Percentiles rank a stretch among this genome's conserved stretches.
These are phyloP conservation scores for Potentilla sterilis DNA, from an alignment of 306 rosid species.

Conservation along the genomic window DNA sequence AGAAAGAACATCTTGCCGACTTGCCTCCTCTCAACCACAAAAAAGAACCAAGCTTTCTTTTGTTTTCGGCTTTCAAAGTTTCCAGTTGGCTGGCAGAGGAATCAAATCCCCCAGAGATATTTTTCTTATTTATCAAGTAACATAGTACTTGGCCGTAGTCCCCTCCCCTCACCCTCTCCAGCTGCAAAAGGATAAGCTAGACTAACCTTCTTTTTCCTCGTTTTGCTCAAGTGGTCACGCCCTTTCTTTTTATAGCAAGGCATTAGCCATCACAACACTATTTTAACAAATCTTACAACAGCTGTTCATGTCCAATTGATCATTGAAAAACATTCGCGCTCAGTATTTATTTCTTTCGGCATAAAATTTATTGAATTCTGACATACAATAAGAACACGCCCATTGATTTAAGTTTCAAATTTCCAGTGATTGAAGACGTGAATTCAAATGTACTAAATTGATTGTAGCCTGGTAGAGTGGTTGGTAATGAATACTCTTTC, in stretches of 20 bases:
- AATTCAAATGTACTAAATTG: background rate
- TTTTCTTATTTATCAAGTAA: conserved; percentile 11
- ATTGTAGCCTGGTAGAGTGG: background rate
- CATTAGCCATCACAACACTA: background rate
- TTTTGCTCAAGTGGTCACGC: background rate
- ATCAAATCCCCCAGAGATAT: background rate
- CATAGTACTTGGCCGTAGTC: background rate
- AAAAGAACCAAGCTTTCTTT: background rate
- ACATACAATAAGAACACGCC: too few species aligned
- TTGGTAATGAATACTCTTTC: background rate
- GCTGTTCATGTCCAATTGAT: background rate
- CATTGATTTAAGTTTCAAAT: too few species aligned
- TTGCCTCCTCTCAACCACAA: background rate
- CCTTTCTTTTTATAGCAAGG: background rate
- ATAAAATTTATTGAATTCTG: too few species aligned
- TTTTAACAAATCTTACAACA: background rate
- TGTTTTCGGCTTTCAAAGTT: background rate
- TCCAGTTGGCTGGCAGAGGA: conserved; percentile 3
- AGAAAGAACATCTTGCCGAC: background rate
- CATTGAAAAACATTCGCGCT: background rate
- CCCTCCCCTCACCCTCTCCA: background rate
- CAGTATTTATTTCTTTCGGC: background rate
- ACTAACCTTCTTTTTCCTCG: background rate
- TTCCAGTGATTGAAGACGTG: too few species aligned
- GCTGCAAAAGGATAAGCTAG: background rate